Evolutionary conservation across 257 asterid species (phyloP).

Genomic region (Osmanthus fragrans): DNA sequence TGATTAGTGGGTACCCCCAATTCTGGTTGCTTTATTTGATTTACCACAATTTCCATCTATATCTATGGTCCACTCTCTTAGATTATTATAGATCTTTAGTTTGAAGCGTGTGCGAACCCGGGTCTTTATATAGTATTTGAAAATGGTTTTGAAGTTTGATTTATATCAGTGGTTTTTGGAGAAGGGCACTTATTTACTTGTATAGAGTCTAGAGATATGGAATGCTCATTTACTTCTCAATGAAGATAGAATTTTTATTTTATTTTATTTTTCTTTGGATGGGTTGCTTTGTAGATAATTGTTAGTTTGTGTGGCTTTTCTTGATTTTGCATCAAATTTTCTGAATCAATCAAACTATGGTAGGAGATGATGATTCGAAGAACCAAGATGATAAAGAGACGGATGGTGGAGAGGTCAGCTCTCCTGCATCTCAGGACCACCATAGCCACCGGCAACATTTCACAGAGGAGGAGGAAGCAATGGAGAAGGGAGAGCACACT

Average conservation of each 20-base stretch:
- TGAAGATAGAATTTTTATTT: neutral
- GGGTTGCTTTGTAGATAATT: conserved; percentile 13
- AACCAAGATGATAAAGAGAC: conserved; percentile 39
- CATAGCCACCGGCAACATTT: conserved; percentile 30
- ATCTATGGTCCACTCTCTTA: conserved; percentile 10
- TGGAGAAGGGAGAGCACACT: conserved; percentile 25
- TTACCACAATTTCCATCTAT: conserved; percentile 12
- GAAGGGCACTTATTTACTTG: neutral
- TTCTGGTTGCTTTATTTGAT: conserved; percentile 26
- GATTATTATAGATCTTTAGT: conserved; percentile 16
- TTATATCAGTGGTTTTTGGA: neutral
- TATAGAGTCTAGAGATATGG: neutral
- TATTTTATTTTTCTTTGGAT: neutral
- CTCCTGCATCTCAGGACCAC: conserved; percentile 39
- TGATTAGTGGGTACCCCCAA: conserved; percentile 37
- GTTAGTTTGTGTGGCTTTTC: conserved; percentile 5
- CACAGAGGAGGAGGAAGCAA: conserved; percentile 38
- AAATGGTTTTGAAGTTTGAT: conserved; percentile 1
- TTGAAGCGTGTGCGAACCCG: neutral
- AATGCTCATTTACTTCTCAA: neutral
- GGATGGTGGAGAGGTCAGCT: conserved; percentile 37
- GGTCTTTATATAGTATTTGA: conserved; percentile 5
- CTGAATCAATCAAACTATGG: conserved; percentile 35
- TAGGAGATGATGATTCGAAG: conserved; percentile 53
- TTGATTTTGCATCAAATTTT: conserved; percentile 30